These are phyloP conservation scores for Lepidopterella palustris DNA, from an alignment of 495 filamentous ascomycete genomes.

Conservation along the genomic window DNA sequence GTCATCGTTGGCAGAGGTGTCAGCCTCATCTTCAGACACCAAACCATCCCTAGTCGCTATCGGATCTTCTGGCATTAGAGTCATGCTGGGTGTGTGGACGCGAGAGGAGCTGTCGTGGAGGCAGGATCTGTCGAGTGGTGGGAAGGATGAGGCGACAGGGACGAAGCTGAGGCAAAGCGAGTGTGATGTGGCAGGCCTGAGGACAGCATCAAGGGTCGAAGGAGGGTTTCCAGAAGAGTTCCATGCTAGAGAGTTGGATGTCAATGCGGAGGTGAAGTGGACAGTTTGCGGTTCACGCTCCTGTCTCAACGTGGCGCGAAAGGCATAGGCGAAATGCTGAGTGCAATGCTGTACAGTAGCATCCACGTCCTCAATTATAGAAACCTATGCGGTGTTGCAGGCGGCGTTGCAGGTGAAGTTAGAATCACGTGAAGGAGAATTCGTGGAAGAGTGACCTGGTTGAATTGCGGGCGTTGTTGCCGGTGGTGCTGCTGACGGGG, in stretches of 20 bases:
- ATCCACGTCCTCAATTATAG: not conserved
- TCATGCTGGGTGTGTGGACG: slow-evolving; percentile 6
- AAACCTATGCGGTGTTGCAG: not conserved
- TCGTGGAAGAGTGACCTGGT: no score
- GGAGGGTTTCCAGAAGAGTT: slow-evolving; percentile 25
- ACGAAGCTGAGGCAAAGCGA: slow-evolving; percentile 16
- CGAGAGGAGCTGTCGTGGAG: not conserved
- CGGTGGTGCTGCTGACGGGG: no score
- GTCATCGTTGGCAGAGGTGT: slow-evolving; percentile 28
- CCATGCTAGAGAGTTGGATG: slow-evolving; percentile 7
- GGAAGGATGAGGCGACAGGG: slow-evolving; percentile 8
- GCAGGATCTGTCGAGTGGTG: not conserved
- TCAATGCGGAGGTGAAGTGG: slow-evolving; percentile 9
- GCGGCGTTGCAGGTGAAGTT: not conserved
- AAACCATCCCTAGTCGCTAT: slow-evolving; percentile 5
- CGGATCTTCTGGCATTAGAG: slow-evolving; percentile 10
- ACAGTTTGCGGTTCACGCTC: slow-evolving; percentile 1
- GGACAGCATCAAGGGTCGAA: slow-evolving; percentile 18
- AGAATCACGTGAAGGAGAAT: no score
- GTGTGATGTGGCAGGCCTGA: slow-evolving; percentile 1
- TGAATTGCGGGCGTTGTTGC: no score
- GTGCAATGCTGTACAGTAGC: not conserved
- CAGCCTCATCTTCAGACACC: slow-evolving; percentile 6
- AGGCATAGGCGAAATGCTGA: not conserved
- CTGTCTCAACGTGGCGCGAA: not conserved